Evolutionary conservation across 192 early-diverging fungal species (phyloP), one percentile per base, ranked within the genome.

Genomic region (Ambispora gerdemannii): DNA sequence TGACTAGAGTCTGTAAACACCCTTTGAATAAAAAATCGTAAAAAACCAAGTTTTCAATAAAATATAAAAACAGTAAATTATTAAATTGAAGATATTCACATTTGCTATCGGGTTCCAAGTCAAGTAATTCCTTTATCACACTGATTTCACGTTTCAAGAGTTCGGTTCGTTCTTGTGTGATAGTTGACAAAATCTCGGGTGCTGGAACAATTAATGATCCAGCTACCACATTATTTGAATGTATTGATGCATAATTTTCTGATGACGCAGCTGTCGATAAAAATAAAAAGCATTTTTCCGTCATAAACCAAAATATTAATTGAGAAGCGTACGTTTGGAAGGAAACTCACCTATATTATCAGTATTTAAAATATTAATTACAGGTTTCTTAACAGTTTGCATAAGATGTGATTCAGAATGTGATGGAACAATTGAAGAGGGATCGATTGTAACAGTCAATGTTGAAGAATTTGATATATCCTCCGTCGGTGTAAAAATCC

Each of bases 21-120:
- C 87, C 87, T 88, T 68, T 17, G 33, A 17, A 38, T 3, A 63
- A 20, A 43, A 31, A n/a, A n/a, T n/a, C n/a, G n/a, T n/a, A n/a
- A n/a, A n/a, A n/a, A n/a, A n/a, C n/a, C n/a, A n/a, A n/a, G n/a
- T n/a, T n/a, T n/a, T n/a, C n/a, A n/a, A n/a, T n/a, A n/a, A n/a
- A n/a, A n/a, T n/a, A n/a, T n/a, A n/a, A n/a, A n/a, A n/a, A n/a
- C n/a, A n/a, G n/a, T n/a, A n/a, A n/a, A n/a, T n/a, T n/a, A n/a
- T n/a, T n/a, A n/a, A n/a, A n/a, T n/a, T n/a, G n/a, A n/a, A n/a
- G n/a, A n/a, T 73, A 58, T 79, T 76, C 82, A 92, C 91, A 94
- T 85, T 91, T 92, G 64, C 88, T 87, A 32, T 94, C 88, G 1
- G 92, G 90, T 69, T 95, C 93, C 13, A 91, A 17, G 27, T 93